These are phyloP conservation scores for Cavenderia fasciculata DNA, from an alignment of 78 protist genomes.

Conservation along the genomic window DNA sequence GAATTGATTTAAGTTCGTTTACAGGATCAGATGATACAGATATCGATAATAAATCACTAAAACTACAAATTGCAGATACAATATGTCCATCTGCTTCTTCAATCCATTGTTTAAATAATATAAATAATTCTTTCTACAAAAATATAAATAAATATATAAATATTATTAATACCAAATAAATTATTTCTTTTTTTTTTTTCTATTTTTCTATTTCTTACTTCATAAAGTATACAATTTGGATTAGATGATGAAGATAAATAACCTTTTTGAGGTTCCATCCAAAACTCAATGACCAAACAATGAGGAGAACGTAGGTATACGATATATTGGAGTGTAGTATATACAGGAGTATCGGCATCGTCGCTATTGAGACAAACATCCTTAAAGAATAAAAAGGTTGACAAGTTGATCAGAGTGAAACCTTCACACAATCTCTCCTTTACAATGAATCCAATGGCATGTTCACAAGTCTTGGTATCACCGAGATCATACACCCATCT, in stretches of 20 bases:
- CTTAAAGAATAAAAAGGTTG: slow-evolving; percentile 50
- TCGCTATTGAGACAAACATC: slow-evolving; percentile 21
- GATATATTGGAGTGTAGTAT: slow-evolving; percentile 26
- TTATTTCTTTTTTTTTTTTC: too few species aligned
- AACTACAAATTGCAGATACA: slow-evolving; percentile 15
- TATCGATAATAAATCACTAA: slow-evolving; percentile 31
- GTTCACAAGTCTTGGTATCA: slow-evolving; percentile 51
- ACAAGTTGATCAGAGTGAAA: slow-evolving; percentile 30
- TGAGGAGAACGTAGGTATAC: slow-evolving; percentile 46
- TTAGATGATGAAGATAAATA: neutral
- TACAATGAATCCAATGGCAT: slow-evolving; percentile 33
- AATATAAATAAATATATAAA: too few species aligned
- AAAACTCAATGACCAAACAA: slow-evolving; percentile 60
- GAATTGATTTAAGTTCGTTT: slow-evolving; percentile 9
- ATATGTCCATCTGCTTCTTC: slow-evolving; percentile 52
- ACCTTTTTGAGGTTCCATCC: slow-evolving; percentile 80
- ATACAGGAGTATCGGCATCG: neutral
- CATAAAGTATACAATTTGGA: too few species aligned
- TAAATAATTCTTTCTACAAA: slow-evolving; percentile 31
- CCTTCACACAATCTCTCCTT: slow-evolving; percentile 72
- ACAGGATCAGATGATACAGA: slow-evolving; percentile 36
- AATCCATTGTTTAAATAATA: slow-evolving; percentile 32
- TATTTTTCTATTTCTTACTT: neutral
- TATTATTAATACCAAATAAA: too few species aligned
- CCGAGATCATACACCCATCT: slow-evolving; percentile 68